Evolutionary conservation across 164 flowering plant genomes (phyloP), one percentile per base, ranked within the genome.

Genomic region (Vitis cinerea): DNA sequence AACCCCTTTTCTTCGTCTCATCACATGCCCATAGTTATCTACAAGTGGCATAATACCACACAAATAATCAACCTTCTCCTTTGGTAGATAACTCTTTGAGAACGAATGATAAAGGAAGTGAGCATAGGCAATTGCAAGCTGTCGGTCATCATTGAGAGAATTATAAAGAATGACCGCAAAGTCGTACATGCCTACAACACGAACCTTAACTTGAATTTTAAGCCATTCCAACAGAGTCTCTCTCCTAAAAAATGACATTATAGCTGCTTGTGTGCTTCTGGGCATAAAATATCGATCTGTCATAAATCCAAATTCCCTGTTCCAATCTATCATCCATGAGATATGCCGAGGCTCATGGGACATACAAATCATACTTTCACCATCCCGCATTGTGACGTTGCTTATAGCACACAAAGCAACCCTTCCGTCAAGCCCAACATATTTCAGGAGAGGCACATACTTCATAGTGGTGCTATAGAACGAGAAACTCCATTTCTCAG

Each of bases 291-390:
- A 74, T 3, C 8, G 50, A 52, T 71, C 70, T 10, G 62, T 44
- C 5, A 50, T 37, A 44, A 58, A 72, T 27, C 64, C 55, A 47
- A 88, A 85, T 51, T 79, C 88, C 16, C 16, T 63, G 70, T 85
- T 86, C 82, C 90, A 86, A 3, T 78, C 72, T 48, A 83, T 74
- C 69, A 86, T 73, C 92, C 92, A 88, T 0, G 86, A 72, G 11
- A 67, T 51, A 13, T 68, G 62, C 50, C 4, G 0, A 55, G 51
- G 8, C 0, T 63, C 10, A 17, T 19, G 0, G 0, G 87, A 78
- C 16, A 75, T 3, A 50, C 68, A 71, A 1, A 83, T 30, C 17
- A 53, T 29, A 14, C 17, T 37, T 3, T 62, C 31, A 51, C 37
- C 14, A 19, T 50, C 11, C 55, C 19, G 9, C 3, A 4, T 11